Base-by-base conservation (phyloP, 116 monocot genomes). In the Trichopus zeylanicus region DNA sequence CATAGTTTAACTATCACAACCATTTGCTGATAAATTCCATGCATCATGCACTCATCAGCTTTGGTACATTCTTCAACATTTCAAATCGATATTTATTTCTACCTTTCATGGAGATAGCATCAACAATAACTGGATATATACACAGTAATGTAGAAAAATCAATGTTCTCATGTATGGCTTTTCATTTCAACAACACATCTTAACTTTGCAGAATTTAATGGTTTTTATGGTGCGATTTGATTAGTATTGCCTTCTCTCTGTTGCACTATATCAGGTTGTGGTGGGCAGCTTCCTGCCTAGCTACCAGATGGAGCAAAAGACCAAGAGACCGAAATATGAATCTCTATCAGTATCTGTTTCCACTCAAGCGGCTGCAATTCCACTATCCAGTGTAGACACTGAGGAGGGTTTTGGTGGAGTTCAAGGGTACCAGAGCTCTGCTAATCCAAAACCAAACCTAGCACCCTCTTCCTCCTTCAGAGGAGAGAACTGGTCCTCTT, bases 201-300 rank as follows among this genome's bases (percentile, higher is more conserved):
- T n/a, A n/a, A n/a, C n/a, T n/a, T n/a, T n/a, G n/a, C n/a, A n/a
- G n/a, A n/a, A n/a, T n/a, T n/a, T n/a, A n/a, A n/a, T n/a, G n/a
- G n/a, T n/a, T n/a, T n/a, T n/a, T n/a, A n/a, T n/a, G n/a, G n/a
- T n/a, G n/a, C n/a, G n/a, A n/a, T n/a, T n/a, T n/a, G n/a, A n/a
- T n/a, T n/a, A n/a, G n/a, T 18, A 9, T 46, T 16, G 46, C 3
- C 5, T 46, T 46, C 15, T 16, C 15, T 18, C 46, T 18, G 15
- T 46, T n/a, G 9, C 15, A 6, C 1, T 49, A 22, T 49, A 62
- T 55, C 70, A 82, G 82, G 82, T 77, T 35, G 73, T 82, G 27
- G 64, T 82, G n/a, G 82, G 82, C 25, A 82, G 73, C 51, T 82
- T 82, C 60, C 34, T 77, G 37, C 77, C 77, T 4, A 65, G 68